Conservation (phyloP, 176 grass and related monocot species). For the Dactylis glomerata region DNA sequence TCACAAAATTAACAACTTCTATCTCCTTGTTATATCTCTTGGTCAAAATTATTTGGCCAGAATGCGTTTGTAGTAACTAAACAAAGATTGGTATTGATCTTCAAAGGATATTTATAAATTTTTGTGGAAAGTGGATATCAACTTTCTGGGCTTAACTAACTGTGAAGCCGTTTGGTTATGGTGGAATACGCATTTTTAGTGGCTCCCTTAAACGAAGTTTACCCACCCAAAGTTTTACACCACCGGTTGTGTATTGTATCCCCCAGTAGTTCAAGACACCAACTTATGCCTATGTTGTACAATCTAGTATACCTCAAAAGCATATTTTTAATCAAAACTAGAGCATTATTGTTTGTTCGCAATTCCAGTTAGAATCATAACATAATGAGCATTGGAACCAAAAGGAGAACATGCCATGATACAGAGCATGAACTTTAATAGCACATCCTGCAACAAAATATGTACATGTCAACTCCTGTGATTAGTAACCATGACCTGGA, state of each 20-base stretch:
- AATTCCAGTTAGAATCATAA: neutral
- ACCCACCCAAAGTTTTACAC: neutral
- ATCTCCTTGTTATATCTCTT: neutral
- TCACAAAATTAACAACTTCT: neutral
- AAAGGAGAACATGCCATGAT: neutral
- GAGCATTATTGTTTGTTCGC: neutral
- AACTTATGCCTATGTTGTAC: neutral
- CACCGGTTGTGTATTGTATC: neutral
- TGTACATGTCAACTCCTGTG: no score
- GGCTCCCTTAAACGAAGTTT: neutral
- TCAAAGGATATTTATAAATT: neutral
- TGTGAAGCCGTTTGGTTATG: neutral
- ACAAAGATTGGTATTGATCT: neutral
- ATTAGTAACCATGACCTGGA: no score
- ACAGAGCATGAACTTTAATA: neutral
- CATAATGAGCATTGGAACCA: neutral
- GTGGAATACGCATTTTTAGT: neutral
- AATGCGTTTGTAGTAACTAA: neutral
- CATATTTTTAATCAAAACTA: neutral
- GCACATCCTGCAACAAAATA: no score
- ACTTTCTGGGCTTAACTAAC: neutral
- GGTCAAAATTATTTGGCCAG: neutral
- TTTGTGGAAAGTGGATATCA: neutral
- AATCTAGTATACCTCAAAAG: neutral
- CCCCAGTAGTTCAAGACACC: neutral